phyloP scores from a whole-genome alignment of 2,329 filamentous ascomycete species.

The Coniochaeta sp. region DNA sequence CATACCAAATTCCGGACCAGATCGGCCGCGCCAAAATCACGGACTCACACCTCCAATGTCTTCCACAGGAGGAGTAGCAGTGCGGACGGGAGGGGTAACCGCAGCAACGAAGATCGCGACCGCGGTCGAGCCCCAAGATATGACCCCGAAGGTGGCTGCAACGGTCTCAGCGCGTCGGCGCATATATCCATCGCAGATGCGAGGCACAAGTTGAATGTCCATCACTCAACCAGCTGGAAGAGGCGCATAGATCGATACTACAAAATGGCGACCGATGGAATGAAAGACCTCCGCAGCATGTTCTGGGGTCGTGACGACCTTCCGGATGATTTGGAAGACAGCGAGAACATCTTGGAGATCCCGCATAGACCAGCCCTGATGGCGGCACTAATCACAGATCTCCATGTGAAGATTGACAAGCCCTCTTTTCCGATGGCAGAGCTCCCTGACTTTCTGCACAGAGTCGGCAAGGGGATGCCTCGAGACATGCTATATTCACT shows the following conservation, averaged over 20 bases:
- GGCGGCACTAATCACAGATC: conserved; percentile 71
- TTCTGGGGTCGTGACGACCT: conserved; percentile 80
- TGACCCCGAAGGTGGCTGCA: conserved; percentile 66
- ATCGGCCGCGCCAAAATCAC: conserved; percentile 38
- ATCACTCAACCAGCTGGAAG: conserved; percentile 90
- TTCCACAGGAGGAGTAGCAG: conserved; percentile 47
- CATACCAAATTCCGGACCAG: conserved; percentile 45
- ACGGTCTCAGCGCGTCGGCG: conserved; percentile 61
- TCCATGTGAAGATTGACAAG: conserved; percentile 82
- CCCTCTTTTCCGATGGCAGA: conserved; percentile 82
- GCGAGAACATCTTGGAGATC: conserved; percentile 78
- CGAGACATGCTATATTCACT: conserved; percentile 84
- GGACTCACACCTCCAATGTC: conserved; percentile 19
- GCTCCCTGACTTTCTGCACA: conserved; percentile 75
- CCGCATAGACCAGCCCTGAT: conserved; percentile 79
- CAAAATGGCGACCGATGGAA: conserved; percentile 60
- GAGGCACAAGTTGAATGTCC: conserved; percentile 62
- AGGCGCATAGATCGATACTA: conserved; percentile 76
- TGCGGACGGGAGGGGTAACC: conserved; percentile 35
- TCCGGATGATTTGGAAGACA: conserved; percentile 73
- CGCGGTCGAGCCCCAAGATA: conserved; percentile 54
- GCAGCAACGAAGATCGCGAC: conserved; percentile 22
- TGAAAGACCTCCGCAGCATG: conserved; percentile 68
- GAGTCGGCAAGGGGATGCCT: conserved; percentile 95
- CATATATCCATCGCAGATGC: conserved; percentile 73